Base-by-base conservation (phyloP, 352 stramenopile genomes). In the Globisporangium cederbergense region DNA sequence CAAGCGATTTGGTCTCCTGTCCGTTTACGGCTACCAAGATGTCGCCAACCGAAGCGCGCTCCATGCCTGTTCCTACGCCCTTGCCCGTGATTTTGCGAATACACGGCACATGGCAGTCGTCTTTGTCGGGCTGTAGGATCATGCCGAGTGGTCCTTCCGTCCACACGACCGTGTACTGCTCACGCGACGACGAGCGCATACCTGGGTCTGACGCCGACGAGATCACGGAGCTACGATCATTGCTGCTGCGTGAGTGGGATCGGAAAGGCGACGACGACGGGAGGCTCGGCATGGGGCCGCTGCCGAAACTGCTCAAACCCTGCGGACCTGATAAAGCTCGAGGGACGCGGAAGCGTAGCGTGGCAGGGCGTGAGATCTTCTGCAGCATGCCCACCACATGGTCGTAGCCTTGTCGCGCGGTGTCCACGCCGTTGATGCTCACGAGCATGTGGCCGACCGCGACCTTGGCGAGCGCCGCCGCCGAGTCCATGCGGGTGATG, bases 41-140 rank as follows among this genome's bases (percentile, higher is more conserved):
- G 60, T 95, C 86, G 18, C 86, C 86, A 22, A 95, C 81, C 2
- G 77, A 80, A 2, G 86, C 86, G 52, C 82, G 74, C 57, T 95
- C 86, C 80, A 95, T 95, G 57, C 86, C 86, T 5, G 86, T 93
- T 40, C 86, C 86, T 6, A 81, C 81, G 40, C 86, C 86, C 74
- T 93, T 95, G 64, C 86, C 86, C 52, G 79, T 88, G 70, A 95
- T 95, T 70, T 95, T 95, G 58, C 86, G 86, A 62, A 95, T 93
- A 64, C 86, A 95, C 42, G 86, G 86, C 38, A 95, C 84, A 58
- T 95, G 86, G 67, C 87, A 93, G 52, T 95, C 86, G 59, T 94
- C 81, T 52, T 95, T 87, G 38, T 95, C 87, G 4, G 87, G 87
- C 36, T 86, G 85, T 32, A 95, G 71, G 66, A 95, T 94, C 85